Evolutionary conservation across 768 basidiomycete species (phyloP), one percentile per base, ranked within the genome.

Genomic region (Serendipita sp.): DNA sequence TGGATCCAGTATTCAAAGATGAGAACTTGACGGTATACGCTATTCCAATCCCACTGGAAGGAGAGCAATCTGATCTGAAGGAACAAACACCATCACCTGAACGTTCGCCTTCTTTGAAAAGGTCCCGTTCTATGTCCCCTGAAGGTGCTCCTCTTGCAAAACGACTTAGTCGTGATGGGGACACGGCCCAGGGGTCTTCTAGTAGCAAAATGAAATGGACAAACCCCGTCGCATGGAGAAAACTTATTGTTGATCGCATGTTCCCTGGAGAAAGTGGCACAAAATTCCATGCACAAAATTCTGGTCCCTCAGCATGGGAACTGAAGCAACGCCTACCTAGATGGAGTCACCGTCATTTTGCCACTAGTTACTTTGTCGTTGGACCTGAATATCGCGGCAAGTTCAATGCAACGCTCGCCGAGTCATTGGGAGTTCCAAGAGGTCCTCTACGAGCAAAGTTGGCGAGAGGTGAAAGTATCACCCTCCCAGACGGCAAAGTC

Each of bases 401-500:
- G 72, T 95, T 97, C 70, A 80, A 92, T 66, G 83, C 73, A 0
- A 72, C 75, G 67, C 83, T 81, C 67, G 89, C 92, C 0, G 70
- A 76, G 7, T 80, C 76, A 48, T 76, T 92, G 1, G 85, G 86
- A 3, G 74, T 97, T 1, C 80, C 81, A 2, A 70, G 71, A 1
- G 87, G 89, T 0, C 79, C 79, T 3, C 65, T 82, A 8, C 78
- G 89, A n/a, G 79, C 77, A 0, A 74, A 72, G 63, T 74, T 95
- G n/a, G 79, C 83, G 3, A 79, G 73, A 63, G 92, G 93, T 7
- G 76, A 86, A 70, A 72, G 77, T 0, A 77, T 93, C 44, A 83
- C 80, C 0, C 78, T 86, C 64, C 75, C 75, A 32, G 78, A 82
- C 15, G 71, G 71, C 15, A 67, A 63, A 48, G 66, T 65, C 7